Conservation (phyloP, 495 filamentous ascomycete species). For the Usnea hakonensis region DNA sequence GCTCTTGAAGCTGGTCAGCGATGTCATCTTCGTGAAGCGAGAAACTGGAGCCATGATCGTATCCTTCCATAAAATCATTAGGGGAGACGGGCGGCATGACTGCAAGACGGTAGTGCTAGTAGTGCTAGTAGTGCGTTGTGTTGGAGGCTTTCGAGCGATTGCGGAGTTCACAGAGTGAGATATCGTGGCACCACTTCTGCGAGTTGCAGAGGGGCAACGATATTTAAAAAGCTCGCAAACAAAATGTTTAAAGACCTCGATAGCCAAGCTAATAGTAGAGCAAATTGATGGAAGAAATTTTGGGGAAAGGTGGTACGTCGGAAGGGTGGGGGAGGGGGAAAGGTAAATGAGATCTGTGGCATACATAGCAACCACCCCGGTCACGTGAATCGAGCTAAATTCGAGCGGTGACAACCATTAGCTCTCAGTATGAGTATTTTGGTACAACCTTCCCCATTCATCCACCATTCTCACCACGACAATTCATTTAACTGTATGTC, state of each 20-base stretch:
- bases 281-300: not conserved
- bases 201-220: conserved; percentile 1
- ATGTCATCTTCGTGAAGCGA: not conserved
- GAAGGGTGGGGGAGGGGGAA: not conserved
- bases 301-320: not conserved
- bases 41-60: not conserved
- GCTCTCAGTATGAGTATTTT: not conserved
- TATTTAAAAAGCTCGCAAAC: not conserved
- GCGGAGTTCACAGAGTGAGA: not conserved
- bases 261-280: not conserved
- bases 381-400: conserved; percentile 6
- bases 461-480: not conserved
- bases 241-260: not conserved
- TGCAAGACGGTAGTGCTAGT: not conserved
- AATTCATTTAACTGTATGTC: not conserved
- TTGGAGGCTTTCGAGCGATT: not conserved
- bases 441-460: not conserved
- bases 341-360: conserved; percentile 8
- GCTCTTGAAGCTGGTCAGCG: conserved; percentile 11
- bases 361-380: conserved; percentile 15
- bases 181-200: not conserved
- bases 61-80: not conserved
- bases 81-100: not conserved
- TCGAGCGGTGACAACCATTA: not conserved
- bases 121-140: not conserved